A percentile compares a stretch with the other conserved stretches of the same genome.
Conservation (phyloP, 116 monocot genomes). For the Cymodocea nodosa region DNA sequence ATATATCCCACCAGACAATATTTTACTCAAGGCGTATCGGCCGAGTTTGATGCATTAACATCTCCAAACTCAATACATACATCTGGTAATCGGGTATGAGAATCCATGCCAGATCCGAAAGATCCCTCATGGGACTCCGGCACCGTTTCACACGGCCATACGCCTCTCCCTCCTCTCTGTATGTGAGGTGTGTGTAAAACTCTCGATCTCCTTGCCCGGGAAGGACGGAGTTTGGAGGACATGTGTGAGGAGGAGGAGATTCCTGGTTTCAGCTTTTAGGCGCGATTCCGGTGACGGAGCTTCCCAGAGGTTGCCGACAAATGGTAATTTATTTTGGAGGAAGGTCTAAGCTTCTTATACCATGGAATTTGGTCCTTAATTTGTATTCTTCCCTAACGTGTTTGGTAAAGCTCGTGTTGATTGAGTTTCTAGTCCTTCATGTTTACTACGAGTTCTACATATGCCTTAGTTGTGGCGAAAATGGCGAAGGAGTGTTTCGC, state of each 20-base stretch:
- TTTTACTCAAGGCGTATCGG: too few relatives aligned
- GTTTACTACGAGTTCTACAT: not conserved
- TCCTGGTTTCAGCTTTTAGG: conserved; percentile 3
- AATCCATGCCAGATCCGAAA: too few relatives aligned
- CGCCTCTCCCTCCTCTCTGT: too few relatives aligned
- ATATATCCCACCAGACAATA: too few relatives aligned
- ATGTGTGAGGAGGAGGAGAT: not conserved
- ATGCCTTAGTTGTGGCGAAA: conserved; percentile 12
- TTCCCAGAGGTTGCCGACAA: not conserved
- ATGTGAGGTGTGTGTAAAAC: too few relatives aligned
- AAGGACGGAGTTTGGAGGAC: not conserved
- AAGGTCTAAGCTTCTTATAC: not conserved
- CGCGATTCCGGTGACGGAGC: not conserved
- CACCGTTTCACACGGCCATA: too few relatives aligned
- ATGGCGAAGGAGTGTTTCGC: conserved; percentile 28
- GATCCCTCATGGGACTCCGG: too few relatives aligned
- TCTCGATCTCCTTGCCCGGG: not conserved
- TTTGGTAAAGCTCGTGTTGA: not conserved
- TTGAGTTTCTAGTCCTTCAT: not conserved
- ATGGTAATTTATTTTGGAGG: conserved; percentile 1
- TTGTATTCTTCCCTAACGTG: not conserved
- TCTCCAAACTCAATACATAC: too few relatives aligned
- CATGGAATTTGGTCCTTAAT: not conserved
- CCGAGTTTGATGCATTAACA: too few relatives aligned
- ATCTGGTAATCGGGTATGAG: too few relatives aligned